Percentiles rank a stretch among this genome's conserved stretches.
These are phyloP conservation scores for Cyberlindnera euphorbiiphila DNA, from an alignment of 805 yeast species.

Conservation along the genomic window DNA sequence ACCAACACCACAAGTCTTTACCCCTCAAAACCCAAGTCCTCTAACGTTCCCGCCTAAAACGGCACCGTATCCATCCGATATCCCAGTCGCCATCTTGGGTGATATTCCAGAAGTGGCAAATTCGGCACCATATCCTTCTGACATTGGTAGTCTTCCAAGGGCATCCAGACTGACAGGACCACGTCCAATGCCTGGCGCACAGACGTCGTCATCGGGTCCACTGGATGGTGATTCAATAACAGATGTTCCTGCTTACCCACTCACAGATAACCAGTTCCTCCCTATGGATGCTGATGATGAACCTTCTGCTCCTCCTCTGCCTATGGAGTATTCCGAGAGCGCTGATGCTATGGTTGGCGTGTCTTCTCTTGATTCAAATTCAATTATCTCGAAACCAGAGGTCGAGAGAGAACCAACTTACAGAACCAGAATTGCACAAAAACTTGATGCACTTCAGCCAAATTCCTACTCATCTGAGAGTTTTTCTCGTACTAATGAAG, in stretches of 20 bases:
- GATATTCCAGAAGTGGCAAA: conserved; percentile 8
- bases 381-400: conserved; percentile 2
- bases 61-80: conserved; percentile 22
- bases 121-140: conserved; percentile 23
- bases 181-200: conserved; percentile 26
- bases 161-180: conserved; percentile 24
- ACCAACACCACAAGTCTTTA: conserved; percentile 4
- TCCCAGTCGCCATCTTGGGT: conserved; percentile 10
- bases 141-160: conserved; percentile 4
- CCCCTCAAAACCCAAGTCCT: not conserved
- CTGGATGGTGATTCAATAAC: conserved; percentile 4
- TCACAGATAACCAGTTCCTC: conserved; percentile 5
- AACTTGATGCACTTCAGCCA: conserved; percentile 24
- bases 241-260: too few species aligned
- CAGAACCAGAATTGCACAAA: conserved; percentile 27
- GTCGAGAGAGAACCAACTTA: conserved; percentile 24
- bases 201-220: conserved; percentile 10
- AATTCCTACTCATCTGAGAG: conserved; percentile 15
- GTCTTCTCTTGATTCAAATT: not conserved
- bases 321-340: not conserved
- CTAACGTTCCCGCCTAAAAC: conserved; percentile 4
- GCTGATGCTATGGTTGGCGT: not conserved
- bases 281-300: conserved; percentile 6
- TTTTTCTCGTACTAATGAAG: conserved; percentile 15
- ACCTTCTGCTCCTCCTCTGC: conserved; percentile 16